Evolutionary conservation across 306 rosid genomes (phyloP).

Genomic region (Arachis hypogaea): DNA sequence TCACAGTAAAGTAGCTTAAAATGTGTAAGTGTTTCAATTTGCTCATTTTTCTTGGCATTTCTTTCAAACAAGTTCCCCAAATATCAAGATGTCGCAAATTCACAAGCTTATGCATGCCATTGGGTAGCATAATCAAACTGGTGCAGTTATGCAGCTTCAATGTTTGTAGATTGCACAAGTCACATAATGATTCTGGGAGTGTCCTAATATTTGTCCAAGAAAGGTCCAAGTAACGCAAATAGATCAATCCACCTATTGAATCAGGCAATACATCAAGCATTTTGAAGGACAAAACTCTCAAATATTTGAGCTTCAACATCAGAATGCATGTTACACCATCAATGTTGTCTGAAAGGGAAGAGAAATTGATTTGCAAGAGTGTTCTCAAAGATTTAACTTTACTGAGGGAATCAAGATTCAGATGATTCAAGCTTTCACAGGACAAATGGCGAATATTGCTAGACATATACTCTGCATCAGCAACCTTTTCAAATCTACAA

Average conservation of each 20-base stretch:
- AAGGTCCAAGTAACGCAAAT: slow-evolving; percentile 8
- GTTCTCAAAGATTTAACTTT: not conserved
- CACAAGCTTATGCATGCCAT: not conserved
- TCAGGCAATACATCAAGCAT: not conserved
- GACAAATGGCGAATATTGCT: not conserved
- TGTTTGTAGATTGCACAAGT: slow-evolving; percentile 21
- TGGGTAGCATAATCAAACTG: not conserved
- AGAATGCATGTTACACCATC: no score
- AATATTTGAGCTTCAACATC: not conserved
- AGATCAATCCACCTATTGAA: not conserved
- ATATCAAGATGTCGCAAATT: slow-evolving; percentile 21
- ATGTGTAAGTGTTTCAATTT: not conserved
- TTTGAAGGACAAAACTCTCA: slow-evolving; percentile 12
- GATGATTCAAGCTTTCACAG: not conserved
- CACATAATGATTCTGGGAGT: slow-evolving; percentile 5
- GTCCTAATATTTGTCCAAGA: accelerated
- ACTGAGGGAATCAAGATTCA: not conserved
- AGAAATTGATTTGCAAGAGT: not conserved
- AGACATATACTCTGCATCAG: no score
- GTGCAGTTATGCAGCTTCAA: accelerated
- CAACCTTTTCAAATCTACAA: not conserved
- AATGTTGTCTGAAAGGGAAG: no score
- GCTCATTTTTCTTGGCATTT: slow-evolving; percentile 7
- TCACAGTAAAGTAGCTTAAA: not conserved
- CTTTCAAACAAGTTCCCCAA: accelerated